Conservation (phyloP, 1,284 basidiomycete genomes). For the Ustilago bromivora region DNA sequence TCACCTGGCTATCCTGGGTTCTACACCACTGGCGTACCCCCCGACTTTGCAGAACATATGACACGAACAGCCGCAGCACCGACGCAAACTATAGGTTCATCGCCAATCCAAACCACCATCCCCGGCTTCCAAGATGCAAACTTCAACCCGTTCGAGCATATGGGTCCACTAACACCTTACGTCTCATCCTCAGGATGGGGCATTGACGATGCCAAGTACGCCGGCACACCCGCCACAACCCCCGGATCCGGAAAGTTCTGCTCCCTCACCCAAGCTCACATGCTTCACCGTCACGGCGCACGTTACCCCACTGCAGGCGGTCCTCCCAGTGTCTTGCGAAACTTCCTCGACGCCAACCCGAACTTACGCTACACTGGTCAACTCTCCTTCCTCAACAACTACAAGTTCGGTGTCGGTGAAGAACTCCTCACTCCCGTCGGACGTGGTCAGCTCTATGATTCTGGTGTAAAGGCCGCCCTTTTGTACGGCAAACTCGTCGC, state of each 20-base stretch:
- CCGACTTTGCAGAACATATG: slow-evolving; percentile 63
- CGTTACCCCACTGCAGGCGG: slow-evolving; percentile 60
- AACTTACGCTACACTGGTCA: slow-evolving; percentile 48
- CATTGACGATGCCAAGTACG: slow-evolving; percentile 59
- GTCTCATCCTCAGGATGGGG: slow-evolving; percentile 58
- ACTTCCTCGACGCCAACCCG: slow-evolving; percentile 37
- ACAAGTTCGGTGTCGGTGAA: slow-evolving; percentile 59
- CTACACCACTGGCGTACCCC: slow-evolving; percentile 55
- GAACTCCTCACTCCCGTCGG: slow-evolving; percentile 67
- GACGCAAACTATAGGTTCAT: slow-evolving; percentile 50
- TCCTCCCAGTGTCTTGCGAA: slow-evolving; percentile 33
- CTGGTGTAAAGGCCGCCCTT: slow-evolving; percentile 57
- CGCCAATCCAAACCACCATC: slow-evolving; percentile 61
- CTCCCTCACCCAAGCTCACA: slow-evolving; percentile 62
- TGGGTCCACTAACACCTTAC: slow-evolving; percentile 68
- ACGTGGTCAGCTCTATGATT: slow-evolving; percentile 60
- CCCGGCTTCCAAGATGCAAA: slow-evolving; percentile 47
- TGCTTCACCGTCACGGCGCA: slow-evolving; percentile 66
- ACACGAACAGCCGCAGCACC: slow-evolving; percentile 39
- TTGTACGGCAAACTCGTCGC: slow-evolving; percentile 51
- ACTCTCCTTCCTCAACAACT: slow-evolving; percentile 60
- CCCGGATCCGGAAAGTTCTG: slow-evolving; percentile 38
- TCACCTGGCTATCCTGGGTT: slow-evolving; percentile 63
- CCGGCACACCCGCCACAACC: slow-evolving; percentile 39
- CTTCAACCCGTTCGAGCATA: slow-evolving; percentile 65